Percentiles rank a stretch among this genome's conserved stretches.
These are phyloP conservation scores for Litsea cubeba DNA, from an alignment of 164 flowering plant genomes.

Conservation along the genomic window DNA sequence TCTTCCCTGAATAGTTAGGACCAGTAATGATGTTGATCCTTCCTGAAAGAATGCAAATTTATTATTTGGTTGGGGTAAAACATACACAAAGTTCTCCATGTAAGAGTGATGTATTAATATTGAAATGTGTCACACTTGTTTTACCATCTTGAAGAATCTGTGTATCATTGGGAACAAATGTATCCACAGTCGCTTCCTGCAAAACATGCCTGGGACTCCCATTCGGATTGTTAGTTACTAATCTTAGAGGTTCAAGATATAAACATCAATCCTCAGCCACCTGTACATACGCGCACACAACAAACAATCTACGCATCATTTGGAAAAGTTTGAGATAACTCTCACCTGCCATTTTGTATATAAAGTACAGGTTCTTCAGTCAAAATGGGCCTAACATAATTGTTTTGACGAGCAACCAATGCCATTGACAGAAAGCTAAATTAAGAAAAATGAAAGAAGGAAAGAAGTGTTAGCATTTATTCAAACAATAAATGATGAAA, in stretches of 20 bases:
- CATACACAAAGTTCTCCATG: not conserved
- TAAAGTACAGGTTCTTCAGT: conserved; percentile 58
- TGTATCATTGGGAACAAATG: conserved; percentile 94
- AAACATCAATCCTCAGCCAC: not conserved
- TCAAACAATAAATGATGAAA: not conserved
- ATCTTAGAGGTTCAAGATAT: not conserved
- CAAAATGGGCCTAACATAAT: conserved; percentile 79
- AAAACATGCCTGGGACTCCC: conserved; percentile 66
- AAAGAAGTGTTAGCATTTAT: not conserved
- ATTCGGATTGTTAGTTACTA: conserved; percentile 9
- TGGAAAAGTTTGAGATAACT: not conserved
- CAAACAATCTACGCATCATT: not conserved
- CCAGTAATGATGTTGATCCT: conserved; percentile 83
- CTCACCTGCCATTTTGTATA: conserved; percentile 82
- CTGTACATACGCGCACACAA: not conserved
- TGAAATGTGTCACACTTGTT: not conserved
- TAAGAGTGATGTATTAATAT: not conserved
- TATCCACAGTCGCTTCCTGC: conserved; percentile 98
- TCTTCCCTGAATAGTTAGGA: conserved; percentile 97
- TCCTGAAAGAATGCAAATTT: conserved; percentile 42
- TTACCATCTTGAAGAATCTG: conserved; percentile 65
- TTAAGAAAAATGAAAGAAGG: not conserved
- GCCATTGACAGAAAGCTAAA: conserved; percentile 75
- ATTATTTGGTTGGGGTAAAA: not conserved
- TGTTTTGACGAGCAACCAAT: conserved; percentile 84